Evolutionary conservation across 2,329 filamentous ascomycete genomes (phyloP).

Genomic region (Diaporthe helianthi): DNA sequence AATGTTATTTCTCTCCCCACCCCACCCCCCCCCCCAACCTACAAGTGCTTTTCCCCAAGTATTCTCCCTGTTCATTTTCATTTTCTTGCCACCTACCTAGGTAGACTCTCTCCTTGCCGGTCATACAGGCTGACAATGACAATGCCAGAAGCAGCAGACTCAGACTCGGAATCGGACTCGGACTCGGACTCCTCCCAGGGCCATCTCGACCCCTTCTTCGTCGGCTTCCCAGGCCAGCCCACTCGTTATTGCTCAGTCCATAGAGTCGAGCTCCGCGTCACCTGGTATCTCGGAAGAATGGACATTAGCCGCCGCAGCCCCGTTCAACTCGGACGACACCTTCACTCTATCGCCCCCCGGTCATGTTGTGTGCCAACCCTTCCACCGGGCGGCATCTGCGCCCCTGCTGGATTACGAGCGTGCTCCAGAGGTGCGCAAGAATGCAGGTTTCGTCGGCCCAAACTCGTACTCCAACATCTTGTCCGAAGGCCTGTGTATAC

Average conservation of each 20-base stretch:
- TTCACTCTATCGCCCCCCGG: slow-evolving; percentile 29
- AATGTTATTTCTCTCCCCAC: too few species aligned
- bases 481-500: slow-evolving; percentile 41
- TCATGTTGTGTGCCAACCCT: slow-evolving; percentile 38
- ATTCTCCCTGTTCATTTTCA: neutral
- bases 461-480: slow-evolving; percentile 44
- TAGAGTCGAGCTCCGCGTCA: slow-evolving; percentile 36
- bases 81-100: too few species aligned
- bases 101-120: neutral
- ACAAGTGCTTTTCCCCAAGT: too few species aligned
- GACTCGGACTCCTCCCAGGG: slow-evolving; percentile 23
- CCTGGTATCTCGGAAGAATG: neutral
- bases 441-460: slow-evolving; percentile 43
- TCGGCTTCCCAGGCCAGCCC: slow-evolving; percentile 37
- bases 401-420: slow-evolving; percentile 40
- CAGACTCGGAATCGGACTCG: slow-evolving; percentile 22
- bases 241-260: slow-evolving; percentile 33
- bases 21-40: too few species aligned
- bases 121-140: slow-evolving; percentile 6
- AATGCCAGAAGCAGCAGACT: neutral
- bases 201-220: slow-evolving; percentile 37
- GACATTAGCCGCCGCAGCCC: slow-evolving; percentile 6
- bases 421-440: slow-evolving; percentile 36
- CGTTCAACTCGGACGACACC: slow-evolving; percentile 10
- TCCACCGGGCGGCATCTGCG: slow-evolving; percentile 41